phyloP scores from a whole-genome alignment of 2,329 filamentous ascomycete species.

The Fusarium hostae region DNA sequence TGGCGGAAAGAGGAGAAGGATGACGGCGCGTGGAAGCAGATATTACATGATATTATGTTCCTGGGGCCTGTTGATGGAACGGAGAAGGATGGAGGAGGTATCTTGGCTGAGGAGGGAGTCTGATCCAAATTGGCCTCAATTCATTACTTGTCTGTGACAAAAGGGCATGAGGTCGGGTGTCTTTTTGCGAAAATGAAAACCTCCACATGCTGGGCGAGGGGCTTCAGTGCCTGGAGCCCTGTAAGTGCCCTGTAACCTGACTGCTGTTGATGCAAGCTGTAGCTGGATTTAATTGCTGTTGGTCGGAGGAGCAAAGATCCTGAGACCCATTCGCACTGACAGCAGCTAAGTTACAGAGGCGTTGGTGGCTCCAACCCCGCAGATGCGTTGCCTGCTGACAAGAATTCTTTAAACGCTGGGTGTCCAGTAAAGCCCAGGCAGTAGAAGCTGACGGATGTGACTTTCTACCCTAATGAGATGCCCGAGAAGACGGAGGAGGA shows the following conservation, averaged over 20 bases:
- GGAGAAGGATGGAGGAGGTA: not conserved
- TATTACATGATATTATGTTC: constrained; percentile 5
- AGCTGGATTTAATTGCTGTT: no score
- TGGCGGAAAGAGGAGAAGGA: not conserved
- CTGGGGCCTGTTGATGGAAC: constrained; percentile 3
- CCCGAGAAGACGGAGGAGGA: not conserved
- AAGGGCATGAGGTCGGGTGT: not conserved
- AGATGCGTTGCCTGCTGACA: not conserved
- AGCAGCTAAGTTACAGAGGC: not conserved
- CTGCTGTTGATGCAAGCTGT: no score
- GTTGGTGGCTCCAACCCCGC: not conserved
- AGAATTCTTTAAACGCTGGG: not conserved
- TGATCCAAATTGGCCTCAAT: not conserved
- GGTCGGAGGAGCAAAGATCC: not conserved
- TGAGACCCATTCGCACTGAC: not conserved
- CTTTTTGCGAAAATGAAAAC: not conserved
- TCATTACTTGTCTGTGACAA: not conserved
- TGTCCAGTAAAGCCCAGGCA: not conserved
- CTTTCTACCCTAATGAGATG: not conserved
- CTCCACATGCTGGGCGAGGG: not conserved
- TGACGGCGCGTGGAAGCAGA: constrained; percentile 1
- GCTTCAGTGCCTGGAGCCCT: not conserved
- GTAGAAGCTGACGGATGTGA: not conserved
- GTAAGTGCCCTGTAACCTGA: no score
- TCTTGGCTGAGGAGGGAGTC: not conserved